Percentiles rank a stretch among this genome's conserved stretches.
Conservation (phyloP, 305 asterid species). For the Fraxinus albicans region DNA sequence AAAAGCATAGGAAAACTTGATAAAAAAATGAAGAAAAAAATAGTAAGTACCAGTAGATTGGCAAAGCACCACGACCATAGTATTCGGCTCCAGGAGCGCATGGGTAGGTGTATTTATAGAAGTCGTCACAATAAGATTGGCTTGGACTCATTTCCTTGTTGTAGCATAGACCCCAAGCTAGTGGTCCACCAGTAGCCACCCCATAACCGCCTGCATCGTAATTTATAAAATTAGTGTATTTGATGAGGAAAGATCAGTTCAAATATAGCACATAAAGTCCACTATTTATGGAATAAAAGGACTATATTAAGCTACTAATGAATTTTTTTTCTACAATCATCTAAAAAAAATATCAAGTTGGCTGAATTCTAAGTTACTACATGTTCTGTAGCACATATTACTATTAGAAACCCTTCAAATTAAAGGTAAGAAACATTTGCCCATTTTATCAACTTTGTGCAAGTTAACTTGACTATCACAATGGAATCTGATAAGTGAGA, state of each 20-base stretch:
- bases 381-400: background rate
- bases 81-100: conserved; percentile 79
- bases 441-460: background rate
- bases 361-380: background rate
- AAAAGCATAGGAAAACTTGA: background rate
- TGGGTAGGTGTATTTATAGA: conserved; percentile 59
- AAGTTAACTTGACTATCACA: background rate
- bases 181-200: conserved; percentile 80
- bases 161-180: conserved; percentile 79
- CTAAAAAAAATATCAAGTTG: background rate
- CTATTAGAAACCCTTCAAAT: background rate
- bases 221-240: background rate
- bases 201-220: conserved; percentile 73
- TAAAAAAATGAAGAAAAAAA: background rate
- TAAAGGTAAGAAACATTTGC: background rate
- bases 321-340: background rate
- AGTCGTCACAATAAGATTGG: conserved; percentile 65
- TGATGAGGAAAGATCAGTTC: background rate
- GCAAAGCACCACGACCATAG: conserved; percentile 91
- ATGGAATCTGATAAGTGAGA: background rate
- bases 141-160: conserved; percentile 90
- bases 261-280: background rate
- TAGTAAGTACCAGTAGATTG: conserved; percentile 64
- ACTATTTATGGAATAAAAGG: background rate
- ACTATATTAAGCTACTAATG: background rate